A percentile compares a stretch with the other conserved stretches of the same genome.
Conservation (phyloP, 163 green algal species). For the Chloromonas sp. region DNA sequence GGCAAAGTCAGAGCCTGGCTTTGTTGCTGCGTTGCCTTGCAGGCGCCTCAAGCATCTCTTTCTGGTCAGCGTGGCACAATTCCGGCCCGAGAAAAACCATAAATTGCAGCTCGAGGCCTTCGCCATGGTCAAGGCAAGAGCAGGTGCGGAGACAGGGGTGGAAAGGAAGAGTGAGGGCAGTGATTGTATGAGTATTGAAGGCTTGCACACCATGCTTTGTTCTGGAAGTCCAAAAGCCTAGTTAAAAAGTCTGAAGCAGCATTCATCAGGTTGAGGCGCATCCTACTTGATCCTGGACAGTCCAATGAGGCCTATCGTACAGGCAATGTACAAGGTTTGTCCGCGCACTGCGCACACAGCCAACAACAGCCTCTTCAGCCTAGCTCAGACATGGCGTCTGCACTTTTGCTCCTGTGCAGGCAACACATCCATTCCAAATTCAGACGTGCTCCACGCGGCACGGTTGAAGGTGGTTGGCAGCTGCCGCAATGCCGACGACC, state of each 20-base stretch:
- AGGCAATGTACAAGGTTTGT: too few species aligned
- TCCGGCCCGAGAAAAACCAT: conserved; percentile 96
- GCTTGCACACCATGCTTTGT: background rate
- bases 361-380: too few species aligned
- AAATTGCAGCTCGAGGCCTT: conserved; percentile 76
- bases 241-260: too few species aligned
- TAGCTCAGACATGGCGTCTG: too few species aligned
- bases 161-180: too few species aligned
- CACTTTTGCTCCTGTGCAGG: background rate
- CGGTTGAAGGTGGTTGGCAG: conserved; percentile 81
- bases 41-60: conserved; percentile 66
- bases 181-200: background rate
- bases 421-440: background rate
- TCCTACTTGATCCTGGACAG: too few species aligned
- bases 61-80: conserved; percentile 90
- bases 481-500: conserved; percentile 68
- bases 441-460: conserved; percentile 44
- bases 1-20: too few species aligned
- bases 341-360: too few species aligned
- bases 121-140: conserved; percentile 27
- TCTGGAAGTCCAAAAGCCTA: too few species aligned
- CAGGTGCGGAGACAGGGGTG: conserved; percentile 11
- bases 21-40: background rate
- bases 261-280: too few species aligned
- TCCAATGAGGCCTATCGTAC: too few species aligned